Conservation (phyloP, 1,284 basidiomycete genomes). For the Cystobasidiaceae sp. region DNA sequence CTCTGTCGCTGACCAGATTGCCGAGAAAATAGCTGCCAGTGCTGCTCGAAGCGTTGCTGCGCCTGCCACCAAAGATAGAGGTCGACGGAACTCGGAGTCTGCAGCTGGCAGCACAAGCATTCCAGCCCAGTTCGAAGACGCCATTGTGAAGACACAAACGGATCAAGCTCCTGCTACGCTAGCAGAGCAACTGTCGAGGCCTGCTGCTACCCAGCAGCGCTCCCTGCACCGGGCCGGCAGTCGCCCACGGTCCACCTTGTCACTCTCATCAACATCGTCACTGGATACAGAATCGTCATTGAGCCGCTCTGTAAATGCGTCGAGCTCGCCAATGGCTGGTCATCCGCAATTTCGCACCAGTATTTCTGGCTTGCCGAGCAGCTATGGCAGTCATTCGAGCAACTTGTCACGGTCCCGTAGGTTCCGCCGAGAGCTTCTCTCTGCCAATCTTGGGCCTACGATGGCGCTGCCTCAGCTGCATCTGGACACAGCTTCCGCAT, state of each 20-base stretch:
- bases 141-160: not conserved
- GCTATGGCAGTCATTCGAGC: not conserved
- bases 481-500: not conserved
- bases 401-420: slow-evolving; percentile 19
- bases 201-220: not conserved
- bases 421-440: slow-evolving; percentile 19
- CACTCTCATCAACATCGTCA: slow-evolving; percentile 23
- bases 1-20: slow-evolving; percentile 22
- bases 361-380: not conserved
- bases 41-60: not conserved
- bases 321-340: not conserved
- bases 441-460: slow-evolving; percentile 8
- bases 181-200: not conserved
- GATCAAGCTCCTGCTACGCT: not conserved
- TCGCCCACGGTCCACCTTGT: slow-evolving; percentile 21
- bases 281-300: slow-evolving; percentile 18
- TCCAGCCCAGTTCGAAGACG: slow-evolving; percentile 1
- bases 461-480: slow-evolving; percentile 25
- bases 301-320: not conserved
- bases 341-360: slow-evolving; percentile 10
- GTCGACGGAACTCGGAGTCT: slow-evolving; percentile 20
- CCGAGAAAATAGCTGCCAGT: slow-evolving; percentile 19
- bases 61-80: not conserved
- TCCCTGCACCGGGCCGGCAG: not conserved
- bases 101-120: slow-evolving; percentile 1